These are phyloP conservation scores for Macrophomina tecta DNA, from an alignment of 2,329 filamentous ascomycete genomes.

Conservation along the genomic window DNA sequence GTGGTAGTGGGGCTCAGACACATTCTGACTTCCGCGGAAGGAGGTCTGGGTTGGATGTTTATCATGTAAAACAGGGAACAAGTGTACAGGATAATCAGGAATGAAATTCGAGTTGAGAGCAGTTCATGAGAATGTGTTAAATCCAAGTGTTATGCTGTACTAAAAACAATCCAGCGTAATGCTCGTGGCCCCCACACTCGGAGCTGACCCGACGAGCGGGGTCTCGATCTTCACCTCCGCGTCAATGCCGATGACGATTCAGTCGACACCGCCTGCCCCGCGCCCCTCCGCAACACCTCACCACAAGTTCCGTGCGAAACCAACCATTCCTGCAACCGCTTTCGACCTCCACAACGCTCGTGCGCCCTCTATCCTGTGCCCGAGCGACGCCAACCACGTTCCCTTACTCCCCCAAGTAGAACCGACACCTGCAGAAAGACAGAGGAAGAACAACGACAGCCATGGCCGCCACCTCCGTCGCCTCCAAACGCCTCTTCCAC, in stretches of 20 bases:
- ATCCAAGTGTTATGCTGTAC: too few relatives aligned
- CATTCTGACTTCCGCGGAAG: background rate
- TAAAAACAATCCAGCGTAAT: too few relatives aligned
- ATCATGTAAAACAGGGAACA: constrained; percentile 17
- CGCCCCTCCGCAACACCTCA: constrained; percentile 14
- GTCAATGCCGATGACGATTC: constrained; percentile 8
- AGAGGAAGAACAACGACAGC: too few relatives aligned
- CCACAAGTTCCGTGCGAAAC: background rate
- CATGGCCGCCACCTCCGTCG: constrained; percentile 58
- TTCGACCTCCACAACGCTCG: background rate
- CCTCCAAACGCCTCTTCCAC: constrained; percentile 82
- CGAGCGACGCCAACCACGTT: background rate
- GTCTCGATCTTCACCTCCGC: background rate
- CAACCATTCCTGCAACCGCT: background rate
- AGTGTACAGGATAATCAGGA: constrained; percentile 1
- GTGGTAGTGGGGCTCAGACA: background rate
- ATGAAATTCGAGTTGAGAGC: too few relatives aligned
- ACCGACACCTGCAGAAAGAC: background rate
- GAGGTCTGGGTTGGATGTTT: background rate
- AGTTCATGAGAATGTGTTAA: too few relatives aligned
- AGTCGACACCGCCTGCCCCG: constrained; percentile 4
- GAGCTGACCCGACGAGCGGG: background rate
- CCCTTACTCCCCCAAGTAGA: background rate
- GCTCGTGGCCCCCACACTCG: background rate
- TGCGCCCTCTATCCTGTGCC: background rate